These are phyloP conservation scores for Daldinia childiae DNA, from an alignment of 495 filamentous ascomycete genomes.

Conservation along the genomic window DNA sequence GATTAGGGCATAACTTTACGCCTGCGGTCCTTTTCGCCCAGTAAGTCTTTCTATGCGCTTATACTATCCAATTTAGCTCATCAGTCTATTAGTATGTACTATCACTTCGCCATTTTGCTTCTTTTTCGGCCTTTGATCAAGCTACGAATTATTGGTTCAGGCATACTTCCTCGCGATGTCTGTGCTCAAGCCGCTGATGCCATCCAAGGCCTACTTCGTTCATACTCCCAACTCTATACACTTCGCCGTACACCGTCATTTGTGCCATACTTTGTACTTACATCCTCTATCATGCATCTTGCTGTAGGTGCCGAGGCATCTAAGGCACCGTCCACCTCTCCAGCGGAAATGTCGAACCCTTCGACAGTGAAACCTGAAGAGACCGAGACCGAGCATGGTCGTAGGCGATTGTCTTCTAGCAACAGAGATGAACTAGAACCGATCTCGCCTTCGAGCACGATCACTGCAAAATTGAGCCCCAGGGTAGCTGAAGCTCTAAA, in stretches of 20 bases:
- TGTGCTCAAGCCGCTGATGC: slow-evolving; percentile 69
- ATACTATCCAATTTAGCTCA: slow-evolving; percentile 20
- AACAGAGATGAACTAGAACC: slow-evolving; percentile 40
- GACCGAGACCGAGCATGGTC: slow-evolving; percentile 15
- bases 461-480: slow-evolving; percentile 36
- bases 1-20: slow-evolving; percentile 66
- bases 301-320: slow-evolving; percentile 52
- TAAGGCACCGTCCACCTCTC: slow-evolving; percentile 25
- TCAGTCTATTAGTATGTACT: slow-evolving; percentile 64
- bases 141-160: slow-evolving; percentile 64
- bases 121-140: slow-evolving; percentile 74
- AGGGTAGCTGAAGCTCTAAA: slow-evolving; percentile 53
- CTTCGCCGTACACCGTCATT: slow-evolving; percentile 66
- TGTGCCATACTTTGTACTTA: slow-evolving; percentile 68
- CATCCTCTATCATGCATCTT: slow-evolving; percentile 67
- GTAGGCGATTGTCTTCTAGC: slow-evolving; percentile 33
- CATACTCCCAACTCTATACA: slow-evolving; percentile 68
- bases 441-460: slow-evolving; percentile 37
- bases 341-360: slow-evolving; percentile 28
- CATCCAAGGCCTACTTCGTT: slow-evolving; percentile 64
- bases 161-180: slow-evolving; percentile 69
- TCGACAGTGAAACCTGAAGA: slow-evolving; percentile 43
- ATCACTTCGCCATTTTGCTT: slow-evolving; percentile 69
- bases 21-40: slow-evolving; percentile 70
- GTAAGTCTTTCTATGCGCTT: slow-evolving; percentile 55